Conservation (phyloP, 1,284 basidiomycete species). For the Amylostereum chailletii region DNA sequence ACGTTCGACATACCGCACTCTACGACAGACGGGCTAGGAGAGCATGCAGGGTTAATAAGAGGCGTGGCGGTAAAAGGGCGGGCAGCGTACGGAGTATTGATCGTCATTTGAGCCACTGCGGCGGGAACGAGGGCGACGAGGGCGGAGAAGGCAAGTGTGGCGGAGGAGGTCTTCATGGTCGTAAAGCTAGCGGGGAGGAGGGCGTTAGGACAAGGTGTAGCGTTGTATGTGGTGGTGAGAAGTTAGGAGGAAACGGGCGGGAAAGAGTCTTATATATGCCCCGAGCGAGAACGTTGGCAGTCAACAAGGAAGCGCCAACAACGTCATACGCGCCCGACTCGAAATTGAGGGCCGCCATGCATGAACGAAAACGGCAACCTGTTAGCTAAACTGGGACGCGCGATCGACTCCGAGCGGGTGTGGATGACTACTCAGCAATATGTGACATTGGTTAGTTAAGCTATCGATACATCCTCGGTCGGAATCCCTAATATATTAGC, state of each 20-base stretch:
- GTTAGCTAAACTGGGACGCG: too few species aligned
- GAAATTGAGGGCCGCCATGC: background rate
- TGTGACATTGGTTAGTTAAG: background rate
- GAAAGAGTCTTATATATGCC: conserved; percentile 5
- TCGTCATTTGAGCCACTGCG: conserved; percentile 36
- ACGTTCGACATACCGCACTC: conserved; percentile 40
- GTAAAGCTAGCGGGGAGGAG: conserved; percentile 9
- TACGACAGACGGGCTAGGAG: conserved; percentile 29
- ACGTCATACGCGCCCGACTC: background rate
- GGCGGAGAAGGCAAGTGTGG: conserved; percentile 26
- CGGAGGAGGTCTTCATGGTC: conserved; percentile 43
- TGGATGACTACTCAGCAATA: too few species aligned
- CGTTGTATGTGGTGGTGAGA: conserved; percentile 3
- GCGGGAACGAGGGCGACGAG: conserved; percentile 37
- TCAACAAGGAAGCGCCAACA: conserved; percentile 6
- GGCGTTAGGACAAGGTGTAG: background rate
- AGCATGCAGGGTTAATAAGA: background rate
- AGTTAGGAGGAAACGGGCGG: conserved; percentile 1
- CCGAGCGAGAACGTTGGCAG: conserved; percentile 10
- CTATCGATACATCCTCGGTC: background rate
- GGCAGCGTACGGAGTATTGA: conserved; percentile 62
- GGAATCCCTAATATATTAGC: background rate
- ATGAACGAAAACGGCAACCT: too few species aligned
- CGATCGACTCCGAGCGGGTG: too few species aligned
- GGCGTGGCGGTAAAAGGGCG: background rate